phyloP scores from a whole-genome alignment of 345 rosid genomes.

The Lepidium sativum region DNA sequence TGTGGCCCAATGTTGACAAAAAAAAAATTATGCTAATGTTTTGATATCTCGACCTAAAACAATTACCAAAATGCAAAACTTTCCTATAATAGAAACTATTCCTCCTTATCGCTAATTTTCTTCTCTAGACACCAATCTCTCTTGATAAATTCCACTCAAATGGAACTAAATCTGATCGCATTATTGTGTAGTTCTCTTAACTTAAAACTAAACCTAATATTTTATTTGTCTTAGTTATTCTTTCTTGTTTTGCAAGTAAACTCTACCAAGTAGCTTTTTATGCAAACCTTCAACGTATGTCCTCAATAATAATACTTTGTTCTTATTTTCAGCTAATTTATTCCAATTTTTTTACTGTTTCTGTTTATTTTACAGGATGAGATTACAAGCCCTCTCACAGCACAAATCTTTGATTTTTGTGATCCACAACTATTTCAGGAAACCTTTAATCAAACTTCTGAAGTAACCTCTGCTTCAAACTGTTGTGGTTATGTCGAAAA shows the following conservation, averaged over 20 bases:
- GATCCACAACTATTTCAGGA: constrained; percentile 62
- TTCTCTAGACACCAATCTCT: neutral
- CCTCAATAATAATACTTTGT: neutral
- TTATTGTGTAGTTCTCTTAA: neutral
- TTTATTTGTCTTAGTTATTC: neutral
- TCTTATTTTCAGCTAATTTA: neutral
- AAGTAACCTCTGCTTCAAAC: constrained; percentile 62
- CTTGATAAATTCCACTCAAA: neutral
- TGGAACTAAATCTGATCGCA: constrained; percentile 6
- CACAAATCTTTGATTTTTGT: constrained; percentile 61
- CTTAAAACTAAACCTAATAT: neutral
- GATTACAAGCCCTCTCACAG: constrained; percentile 62
- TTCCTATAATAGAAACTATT: constrained; percentile 17
- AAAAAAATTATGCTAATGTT: neutral
- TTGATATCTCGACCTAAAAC: constrained; percentile 5
- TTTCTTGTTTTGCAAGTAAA: constrained; percentile 13
- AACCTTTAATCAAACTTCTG: constrained; percentile 55
- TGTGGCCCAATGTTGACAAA: too few species aligned
- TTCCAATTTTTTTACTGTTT: neutral
- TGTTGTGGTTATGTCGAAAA: constrained; percentile 45
- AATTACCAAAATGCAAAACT: constrained; percentile 18
- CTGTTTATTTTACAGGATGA: constrained; percentile 51
- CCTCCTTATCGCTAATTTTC: neutral
- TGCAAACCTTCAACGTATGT: constrained; percentile 21
- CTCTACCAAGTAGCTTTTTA: constrained; percentile 1